A percentile compares a stretch with the other conserved stretches of the same genome.
Evolutionary conservation across 2,329 filamentous ascomycete genomes (phyloP).

Genomic region (Stagonosporopsis rhizophila): DNA sequence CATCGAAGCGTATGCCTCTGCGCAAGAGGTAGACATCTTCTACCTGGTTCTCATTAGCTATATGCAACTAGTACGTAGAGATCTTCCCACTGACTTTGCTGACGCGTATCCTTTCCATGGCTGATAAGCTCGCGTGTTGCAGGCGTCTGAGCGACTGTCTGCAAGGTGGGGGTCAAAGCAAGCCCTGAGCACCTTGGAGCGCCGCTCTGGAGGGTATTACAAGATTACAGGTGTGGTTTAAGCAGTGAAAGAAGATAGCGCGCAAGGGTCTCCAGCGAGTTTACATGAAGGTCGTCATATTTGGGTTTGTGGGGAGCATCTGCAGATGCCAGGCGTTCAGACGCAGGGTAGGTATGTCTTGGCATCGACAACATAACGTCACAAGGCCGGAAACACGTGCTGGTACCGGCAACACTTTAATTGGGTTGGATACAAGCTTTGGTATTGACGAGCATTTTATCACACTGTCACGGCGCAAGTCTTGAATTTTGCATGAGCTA

Average conservation of each 20-base stretch:
- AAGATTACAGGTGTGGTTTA: not conserved
- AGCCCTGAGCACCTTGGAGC: not conserved
- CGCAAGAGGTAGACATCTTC: slow-evolving; percentile 68
- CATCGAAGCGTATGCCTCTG: slow-evolving; percentile 63
- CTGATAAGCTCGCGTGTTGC: slow-evolving; percentile 14
- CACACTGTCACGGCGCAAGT: not conserved
- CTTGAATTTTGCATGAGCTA: not conserved
- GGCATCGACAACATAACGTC: slow-evolving; percentile 20
- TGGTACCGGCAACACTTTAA: not conserved
- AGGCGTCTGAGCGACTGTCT: slow-evolving; percentile 16
- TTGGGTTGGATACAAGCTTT: not conserved
- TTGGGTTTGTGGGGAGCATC: slow-evolving; percentile 13
- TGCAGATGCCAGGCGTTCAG: slow-evolving; percentile 16
- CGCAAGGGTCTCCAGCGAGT: not conserved
- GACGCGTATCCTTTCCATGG: slow-evolving; percentile 57
- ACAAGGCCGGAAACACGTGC: not conserved
- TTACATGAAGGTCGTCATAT: slow-evolving; percentile 6
- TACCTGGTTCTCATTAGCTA: slow-evolving; percentile 53
- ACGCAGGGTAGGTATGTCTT: slow-evolving; percentile 8
- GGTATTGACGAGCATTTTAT: not conserved
- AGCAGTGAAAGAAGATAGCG: not conserved
- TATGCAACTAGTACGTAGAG: not conserved
- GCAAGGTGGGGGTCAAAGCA: slow-evolving; percentile 3
- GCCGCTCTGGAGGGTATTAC: not conserved
- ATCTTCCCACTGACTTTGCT: slow-evolving; percentile 48